These are phyloP conservation scores for Senna siamea DNA, from an alignment of 306 rosid genomes.

Conservation along the genomic window DNA sequence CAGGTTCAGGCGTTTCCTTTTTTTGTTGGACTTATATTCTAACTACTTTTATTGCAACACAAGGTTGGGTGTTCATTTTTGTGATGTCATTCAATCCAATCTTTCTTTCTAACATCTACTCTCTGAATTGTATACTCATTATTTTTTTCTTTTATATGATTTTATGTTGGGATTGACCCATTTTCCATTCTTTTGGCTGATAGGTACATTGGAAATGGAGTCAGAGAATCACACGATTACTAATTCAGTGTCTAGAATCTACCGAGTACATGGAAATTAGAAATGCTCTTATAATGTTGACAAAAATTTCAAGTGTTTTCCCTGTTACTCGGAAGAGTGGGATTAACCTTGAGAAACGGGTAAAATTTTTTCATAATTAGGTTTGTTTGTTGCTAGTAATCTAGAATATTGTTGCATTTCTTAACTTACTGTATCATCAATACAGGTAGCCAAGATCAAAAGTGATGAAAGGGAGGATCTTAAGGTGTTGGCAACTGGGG, in stretches of 20 bases:
- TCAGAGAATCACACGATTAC: slow-evolving; percentile 87
- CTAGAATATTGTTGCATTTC: neutral
- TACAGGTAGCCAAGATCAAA: slow-evolving; percentile 94
- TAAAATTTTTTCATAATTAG: slow-evolving; percentile 35
- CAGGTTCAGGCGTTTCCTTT: neutral
- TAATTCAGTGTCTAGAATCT: slow-evolving; percentile 95
- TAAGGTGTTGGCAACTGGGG: slow-evolving; percentile 97
- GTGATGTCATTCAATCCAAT: neutral
- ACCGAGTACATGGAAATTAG: slow-evolving; percentile 98
- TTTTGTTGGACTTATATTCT: neutral
- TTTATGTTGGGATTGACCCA: neutral
- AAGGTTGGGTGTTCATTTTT: neutral
- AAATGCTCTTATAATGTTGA: slow-evolving; percentile 89
- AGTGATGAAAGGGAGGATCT: slow-evolving; percentile 98
- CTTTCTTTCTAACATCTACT: neutral
- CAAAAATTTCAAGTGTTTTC: slow-evolving; percentile 90
- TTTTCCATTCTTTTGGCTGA: slow-evolving; percentile 32
- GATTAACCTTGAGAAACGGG: slow-evolving; percentile 95
- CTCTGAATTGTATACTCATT: neutral
- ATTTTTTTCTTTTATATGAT: neutral
- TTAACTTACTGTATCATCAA: slow-evolving; percentile 13
- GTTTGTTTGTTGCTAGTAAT: slow-evolving; percentile 25
- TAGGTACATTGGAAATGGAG: slow-evolving; percentile 99
- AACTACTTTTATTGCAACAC: neutral
- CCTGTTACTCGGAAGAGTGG: slow-evolving; percentile 97